Evolutionary conservation across 176 grass and related monocot species (phyloP), one percentile per base, ranked within the genome.

Genomic region (Triticum urartu): DNA sequence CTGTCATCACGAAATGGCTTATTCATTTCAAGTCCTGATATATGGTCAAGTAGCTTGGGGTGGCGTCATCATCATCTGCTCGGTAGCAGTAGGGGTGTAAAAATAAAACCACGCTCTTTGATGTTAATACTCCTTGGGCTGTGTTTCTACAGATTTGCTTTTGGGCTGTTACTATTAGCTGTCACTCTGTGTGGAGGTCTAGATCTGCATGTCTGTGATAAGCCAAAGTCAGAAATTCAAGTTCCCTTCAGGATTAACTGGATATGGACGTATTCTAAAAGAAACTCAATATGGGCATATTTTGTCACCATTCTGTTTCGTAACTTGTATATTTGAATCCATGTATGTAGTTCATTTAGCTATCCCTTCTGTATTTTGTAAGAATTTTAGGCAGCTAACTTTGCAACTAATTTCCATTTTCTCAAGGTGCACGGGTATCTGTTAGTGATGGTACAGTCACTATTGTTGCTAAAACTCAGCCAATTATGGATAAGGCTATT

Each of bases 401-500:
- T 17, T 65, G 3, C 38, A 62, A 2, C 20, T 81, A 62, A 84
- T 85, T 88, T 84, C 47, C 40, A 73, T 84, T 79, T 69, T 85
- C 18, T 52, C 66, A 91, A 95, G 97, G 97, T 94, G 97, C 94
- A 82, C 86, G 92, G 8, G 82, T 98, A 90, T 92, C 94, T 84
- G 80, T 98, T 52, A 91, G 83, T 60, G 97, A 98, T 86, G 97
- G 94, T 68, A 91, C 97, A 33, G 92, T 95, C 71, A 95, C 94
- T 74, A 96, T 96, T 89, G 92, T 98, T 90, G 97, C 97, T 84
- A 98, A 98, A 94, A 98, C 85, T 65, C 94, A 91, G 94, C 54
- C 87, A 59, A 78, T 89, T 86, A 94, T 98, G 92, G 94, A 98
- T 72, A 98, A 91, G 86, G 94, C 92, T 90, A 39, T 92, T 10